phyloP scores from a whole-genome alignment of 2,329 filamentous ascomycete species.

The Penicillium sp. region DNA sequence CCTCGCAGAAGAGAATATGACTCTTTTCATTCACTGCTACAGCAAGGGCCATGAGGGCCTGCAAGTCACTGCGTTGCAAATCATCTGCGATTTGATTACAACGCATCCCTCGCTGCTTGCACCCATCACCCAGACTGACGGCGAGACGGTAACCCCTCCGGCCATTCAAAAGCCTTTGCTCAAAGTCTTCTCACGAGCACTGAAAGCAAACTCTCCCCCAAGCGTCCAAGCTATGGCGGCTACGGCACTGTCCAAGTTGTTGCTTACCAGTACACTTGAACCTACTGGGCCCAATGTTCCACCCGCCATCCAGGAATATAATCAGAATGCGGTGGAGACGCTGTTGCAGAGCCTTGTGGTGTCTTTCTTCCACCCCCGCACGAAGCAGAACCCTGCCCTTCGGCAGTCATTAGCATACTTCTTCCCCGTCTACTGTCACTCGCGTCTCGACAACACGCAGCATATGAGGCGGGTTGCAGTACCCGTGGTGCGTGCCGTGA shows the following conservation, averaged over 20 bases:
- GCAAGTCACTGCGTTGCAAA: constrained; percentile 84
- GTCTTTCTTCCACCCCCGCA: constrained; percentile 84
- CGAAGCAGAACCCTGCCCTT: constrained; percentile 71
- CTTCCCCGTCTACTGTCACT: constrained; percentile 89
- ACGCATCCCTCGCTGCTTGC: constrained; percentile 78
- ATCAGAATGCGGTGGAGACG: constrained; percentile 59
- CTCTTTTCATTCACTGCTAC: constrained; percentile 93
- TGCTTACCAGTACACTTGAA: constrained; percentile 69
- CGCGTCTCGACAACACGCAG: constrained; percentile 72
- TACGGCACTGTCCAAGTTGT: constrained; percentile 75
- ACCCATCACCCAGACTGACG: constrained; percentile 40
- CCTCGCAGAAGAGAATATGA: constrained; percentile 85
- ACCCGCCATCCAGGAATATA: constrained; percentile 37
- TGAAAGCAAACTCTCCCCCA: constrained; percentile 64
- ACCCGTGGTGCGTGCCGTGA: constrained; percentile 66
- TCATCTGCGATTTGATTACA: constrained; percentile 86
- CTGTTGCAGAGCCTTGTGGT: constrained; percentile 80
- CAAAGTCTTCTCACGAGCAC: constrained; percentile 78
- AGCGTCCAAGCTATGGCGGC: constrained; percentile 77
- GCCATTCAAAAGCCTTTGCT: constrained; percentile 59
- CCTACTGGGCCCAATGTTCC: constrained; percentile 51
- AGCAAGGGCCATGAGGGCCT: constrained; percentile 84
- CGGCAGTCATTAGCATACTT: constrained; percentile 89
- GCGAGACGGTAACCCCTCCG: constrained; percentile 47
- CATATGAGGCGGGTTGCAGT: constrained; percentile 72